phyloP scores from a whole-genome alignment of 2,329 filamentous ascomycete genomes.

The Ilyonectria mors-panacis region DNA sequence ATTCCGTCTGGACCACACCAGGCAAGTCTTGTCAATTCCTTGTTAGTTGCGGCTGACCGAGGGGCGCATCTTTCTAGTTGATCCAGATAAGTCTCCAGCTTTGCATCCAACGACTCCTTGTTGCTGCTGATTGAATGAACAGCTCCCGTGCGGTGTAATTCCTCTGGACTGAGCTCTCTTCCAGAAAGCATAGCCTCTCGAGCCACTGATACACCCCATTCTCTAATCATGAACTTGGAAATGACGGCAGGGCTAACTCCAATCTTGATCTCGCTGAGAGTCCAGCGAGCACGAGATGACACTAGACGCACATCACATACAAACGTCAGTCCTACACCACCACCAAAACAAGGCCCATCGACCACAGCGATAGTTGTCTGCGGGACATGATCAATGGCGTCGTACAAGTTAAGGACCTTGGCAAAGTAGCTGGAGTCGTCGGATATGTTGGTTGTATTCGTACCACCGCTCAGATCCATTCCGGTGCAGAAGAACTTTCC shows the following conservation, averaged over 20 bases:
- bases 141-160: slow-evolving; percentile 15
- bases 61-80: slow-evolving; percentile 26
- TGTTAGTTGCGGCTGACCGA: slow-evolving; percentile 24
- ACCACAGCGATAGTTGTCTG: slow-evolving; percentile 31
- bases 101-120: neutral
- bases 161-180: slow-evolving; percentile 16
- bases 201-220: slow-evolving; percentile 28
- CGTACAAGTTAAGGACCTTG: slow-evolving; percentile 18
- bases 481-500: slow-evolving; percentile 34
- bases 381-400: slow-evolving; percentile 24
- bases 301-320: slow-evolving; percentile 29
- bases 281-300: slow-evolving; percentile 19
- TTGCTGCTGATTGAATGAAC: slow-evolving; percentile 2
- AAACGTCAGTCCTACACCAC: slow-evolving; percentile 29
- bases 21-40: slow-evolving; percentile 15
- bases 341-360: slow-evolving; percentile 28
- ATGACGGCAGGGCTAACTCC: slow-evolving; percentile 33
- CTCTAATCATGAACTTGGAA: slow-evolving; percentile 29
- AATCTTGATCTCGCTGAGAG: slow-evolving; percentile 30
- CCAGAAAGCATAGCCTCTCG: slow-evolving; percentile 31
- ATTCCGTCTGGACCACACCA: slow-evolving; percentile 17
- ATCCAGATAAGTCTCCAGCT: slow-evolving; percentile 9
- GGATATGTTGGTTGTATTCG: slow-evolving; percentile 13
- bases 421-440: slow-evolving; percentile 20
- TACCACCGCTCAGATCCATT: slow-evolving; percentile 31